phyloP scores from a whole-genome alignment of 2,329 filamentous ascomycete species.

The Colletotrichum euphorbiae region DNA sequence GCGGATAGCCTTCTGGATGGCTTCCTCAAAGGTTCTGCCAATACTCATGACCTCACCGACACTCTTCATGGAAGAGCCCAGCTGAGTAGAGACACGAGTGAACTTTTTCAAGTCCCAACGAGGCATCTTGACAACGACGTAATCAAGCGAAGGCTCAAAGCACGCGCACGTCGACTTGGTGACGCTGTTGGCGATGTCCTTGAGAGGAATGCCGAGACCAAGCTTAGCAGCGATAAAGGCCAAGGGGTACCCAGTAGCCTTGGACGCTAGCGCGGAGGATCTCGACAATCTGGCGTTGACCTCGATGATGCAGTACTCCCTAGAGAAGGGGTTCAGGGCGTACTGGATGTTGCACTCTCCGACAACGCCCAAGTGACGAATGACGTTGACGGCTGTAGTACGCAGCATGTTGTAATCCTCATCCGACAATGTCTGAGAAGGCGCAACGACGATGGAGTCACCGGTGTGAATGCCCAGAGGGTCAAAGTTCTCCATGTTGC shows the following conservation, averaged over 20 bases:
- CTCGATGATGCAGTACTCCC: conserved; percentile 98
- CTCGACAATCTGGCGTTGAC: conserved; percentile 96
- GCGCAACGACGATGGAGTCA: conserved; percentile 97
- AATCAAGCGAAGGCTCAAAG: conserved; percentile 98
- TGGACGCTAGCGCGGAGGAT: conserved; percentile 95
- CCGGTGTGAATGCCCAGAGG: conserved; percentile 97
- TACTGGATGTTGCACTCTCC: conserved; percentile 99
- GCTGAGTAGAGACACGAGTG: conserved; percentile 92
- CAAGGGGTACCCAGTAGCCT: conserved; percentile 95
- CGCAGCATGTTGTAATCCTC: conserved; percentile 99
- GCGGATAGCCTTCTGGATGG: conserved; percentile 97
- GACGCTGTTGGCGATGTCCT: conserved; percentile 96
- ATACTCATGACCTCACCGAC: conserved; percentile 99
- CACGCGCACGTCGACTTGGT: conserved; percentile 96
- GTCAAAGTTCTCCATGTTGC: conserved; percentile 99
- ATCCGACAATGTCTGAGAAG: conserved; percentile 95
- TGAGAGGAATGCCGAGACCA: conserved; percentile 92
- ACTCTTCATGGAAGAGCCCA: conserved; percentile 99
- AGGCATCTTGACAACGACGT: conserved; percentile 98
- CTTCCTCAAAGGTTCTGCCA: conserved; percentile 95
- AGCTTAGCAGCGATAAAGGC: conserved; percentile 98
- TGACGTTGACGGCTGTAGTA: conserved; percentile 96
- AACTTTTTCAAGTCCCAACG: conserved; percentile 99
- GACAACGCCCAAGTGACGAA: conserved; percentile 95
- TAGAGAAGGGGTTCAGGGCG: conserved; percentile 92